Evolutionary conservation across 1,139 yeast genomes (phyloP).

Genomic region (Insectozyma bohioensis): DNA sequence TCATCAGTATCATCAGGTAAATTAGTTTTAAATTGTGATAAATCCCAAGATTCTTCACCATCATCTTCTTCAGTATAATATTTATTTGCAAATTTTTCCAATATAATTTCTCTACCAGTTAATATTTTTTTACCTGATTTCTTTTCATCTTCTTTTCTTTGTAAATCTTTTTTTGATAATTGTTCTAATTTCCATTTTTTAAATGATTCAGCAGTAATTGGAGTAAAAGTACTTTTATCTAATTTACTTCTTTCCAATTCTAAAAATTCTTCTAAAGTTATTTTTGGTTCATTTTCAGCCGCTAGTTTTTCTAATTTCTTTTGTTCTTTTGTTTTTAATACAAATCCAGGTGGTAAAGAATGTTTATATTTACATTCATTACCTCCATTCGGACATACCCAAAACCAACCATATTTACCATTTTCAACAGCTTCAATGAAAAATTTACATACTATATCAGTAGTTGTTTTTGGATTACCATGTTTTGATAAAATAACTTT

Average conservation of each 20-base stretch:
- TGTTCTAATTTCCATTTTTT: constrained; percentile 80
- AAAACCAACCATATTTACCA: constrained; percentile 98
- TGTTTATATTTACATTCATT: constrained; percentile 92
- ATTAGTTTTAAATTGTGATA: constrained; percentile 57
- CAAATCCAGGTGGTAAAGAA: constrained; percentile 96
- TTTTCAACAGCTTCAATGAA: constrained; percentile 97
- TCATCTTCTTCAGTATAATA: constrained; percentile 50
- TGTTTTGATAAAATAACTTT: constrained; percentile 86
- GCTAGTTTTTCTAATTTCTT: constrained; percentile 86
- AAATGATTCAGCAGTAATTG: constrained; percentile 84
- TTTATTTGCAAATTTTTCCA: constrained; percentile 71
- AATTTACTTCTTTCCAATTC: constrained; percentile 90
- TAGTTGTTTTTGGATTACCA: constrained; percentile 91
- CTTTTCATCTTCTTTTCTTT: constrained; percentile 52
- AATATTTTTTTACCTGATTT: constrained; percentile 46
- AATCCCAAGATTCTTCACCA: constrained; percentile 69
- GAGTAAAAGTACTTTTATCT: constrained; percentile 77
- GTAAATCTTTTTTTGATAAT: constrained; percentile 58
- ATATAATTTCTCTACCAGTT: constrained; percentile 81
- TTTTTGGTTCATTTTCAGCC: constrained; percentile 80
- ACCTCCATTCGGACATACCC: constrained; percentile 97
- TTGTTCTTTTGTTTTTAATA: constrained; percentile 94
- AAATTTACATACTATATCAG: constrained; percentile 90
- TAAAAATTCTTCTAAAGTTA: constrained; percentile 92
- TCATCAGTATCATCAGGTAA: constrained; percentile 43